These are phyloP conservation scores for Cercospora sp. DNA, from an alignment of 2,329 filamentous ascomycete species.

Conservation along the genomic window DNA sequence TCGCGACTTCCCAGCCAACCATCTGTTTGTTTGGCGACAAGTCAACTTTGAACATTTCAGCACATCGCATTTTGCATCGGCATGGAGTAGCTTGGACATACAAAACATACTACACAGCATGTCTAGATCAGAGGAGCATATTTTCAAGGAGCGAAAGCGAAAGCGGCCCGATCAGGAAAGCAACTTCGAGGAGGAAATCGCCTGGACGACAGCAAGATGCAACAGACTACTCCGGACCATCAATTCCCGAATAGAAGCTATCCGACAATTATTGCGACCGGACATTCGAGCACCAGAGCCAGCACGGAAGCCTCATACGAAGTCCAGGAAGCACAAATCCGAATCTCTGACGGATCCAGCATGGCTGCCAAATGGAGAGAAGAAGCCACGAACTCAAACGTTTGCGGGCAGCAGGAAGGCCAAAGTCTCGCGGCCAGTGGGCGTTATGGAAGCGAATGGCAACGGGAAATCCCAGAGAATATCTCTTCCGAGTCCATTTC, in stretches of 20 bases:
- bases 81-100: conserved; percentile 11
- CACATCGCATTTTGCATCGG: not conserved
- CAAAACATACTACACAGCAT: conserved; percentile 9
- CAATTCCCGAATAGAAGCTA: conserved; percentile 19
- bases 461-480: not conserved
- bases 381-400: conserved; percentile 13
- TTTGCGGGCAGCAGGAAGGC: conserved; percentile 17
- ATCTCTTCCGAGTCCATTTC: conserved; percentile 23
- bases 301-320: not conserved
- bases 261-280: conserved; percentile 18
- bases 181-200: conserved; percentile 21
- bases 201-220: conserved; percentile 28
- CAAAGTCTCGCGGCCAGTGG: not conserved
- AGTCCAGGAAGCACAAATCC: conserved; percentile 9
- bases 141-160: not conserved
- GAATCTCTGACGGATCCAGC: conserved; percentile 22
- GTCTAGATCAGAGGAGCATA: not conserved
- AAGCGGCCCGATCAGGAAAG: conserved; percentile 15
- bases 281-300: not conserved
- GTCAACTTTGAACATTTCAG: not conserved
- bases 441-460: not conserved
- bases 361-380: conserved; percentile 22
- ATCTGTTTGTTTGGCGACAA: not conserved
- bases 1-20: not conserved
- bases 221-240: conserved; percentile 26